phyloP scores from a whole-genome alignment of 805 yeast species.

The Ogataea haglerorum region DNA sequence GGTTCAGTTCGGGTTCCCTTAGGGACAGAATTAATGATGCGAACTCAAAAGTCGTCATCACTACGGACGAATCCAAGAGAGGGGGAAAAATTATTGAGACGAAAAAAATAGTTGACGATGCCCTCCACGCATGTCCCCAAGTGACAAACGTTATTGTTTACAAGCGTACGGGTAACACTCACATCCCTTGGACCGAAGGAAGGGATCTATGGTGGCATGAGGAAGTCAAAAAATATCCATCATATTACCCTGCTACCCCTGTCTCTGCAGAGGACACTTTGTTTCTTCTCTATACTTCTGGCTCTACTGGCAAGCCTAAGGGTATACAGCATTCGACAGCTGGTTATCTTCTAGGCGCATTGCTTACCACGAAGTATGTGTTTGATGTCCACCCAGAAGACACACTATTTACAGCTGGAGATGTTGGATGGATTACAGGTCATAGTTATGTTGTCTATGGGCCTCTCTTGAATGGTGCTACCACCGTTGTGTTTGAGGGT shows the following conservation, averaged over 20 bases:
- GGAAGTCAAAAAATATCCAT: constrained; percentile 61
- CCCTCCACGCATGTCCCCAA: constrained; percentile 59
- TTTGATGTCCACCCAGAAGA: constrained; percentile 77
- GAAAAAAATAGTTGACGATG: constrained; percentile 80
- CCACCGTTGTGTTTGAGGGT: constrained; percentile 80
- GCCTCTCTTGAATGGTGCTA: constrained; percentile 70
- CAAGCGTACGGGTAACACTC: constrained; percentile 65
- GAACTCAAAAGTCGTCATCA: constrained; percentile 65
- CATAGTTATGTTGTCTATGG: constrained; percentile 83
- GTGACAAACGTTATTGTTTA: constrained; percentile 69
- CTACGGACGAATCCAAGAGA: constrained; percentile 79
- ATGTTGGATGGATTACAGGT: constrained; percentile 90
- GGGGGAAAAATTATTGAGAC: constrained; percentile 81
- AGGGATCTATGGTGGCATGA: constrained; percentile 80
- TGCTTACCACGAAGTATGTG: constrained; percentile 67
- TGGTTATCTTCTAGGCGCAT: constrained; percentile 73
- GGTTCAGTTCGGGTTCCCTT: constrained; percentile 70
- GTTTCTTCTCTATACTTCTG: constrained; percentile 79
- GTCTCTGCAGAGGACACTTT: constrained; percentile 79
- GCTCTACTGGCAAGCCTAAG: constrained; percentile 86
- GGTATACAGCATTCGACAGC: constrained; percentile 82
- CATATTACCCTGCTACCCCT: constrained; percentile 70
- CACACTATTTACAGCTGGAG: constrained; percentile 81
- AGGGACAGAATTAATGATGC: constrained; percentile 74
- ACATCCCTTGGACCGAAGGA: constrained; percentile 45